phyloP scores from a whole-genome alignment of 768 basidiomycete species.

The Auriscalpium orientale region DNA sequence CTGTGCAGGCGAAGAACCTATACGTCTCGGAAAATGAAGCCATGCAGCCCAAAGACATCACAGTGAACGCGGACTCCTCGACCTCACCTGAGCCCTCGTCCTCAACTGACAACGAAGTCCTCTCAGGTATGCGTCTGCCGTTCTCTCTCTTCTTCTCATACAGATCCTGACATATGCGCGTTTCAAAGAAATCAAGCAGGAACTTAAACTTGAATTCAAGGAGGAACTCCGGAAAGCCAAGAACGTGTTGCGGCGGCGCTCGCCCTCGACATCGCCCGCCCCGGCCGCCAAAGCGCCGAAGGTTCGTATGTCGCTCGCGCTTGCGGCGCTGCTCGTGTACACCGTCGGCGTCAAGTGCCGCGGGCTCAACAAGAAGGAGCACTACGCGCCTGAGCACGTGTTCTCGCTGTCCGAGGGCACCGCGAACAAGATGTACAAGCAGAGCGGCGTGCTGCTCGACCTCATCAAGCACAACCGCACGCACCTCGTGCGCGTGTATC shows the following conservation, averaged over 20 bases:
- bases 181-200: constrained; percentile 16
- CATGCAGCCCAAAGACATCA: constrained; percentile 25
- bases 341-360: constrained; percentile 94
- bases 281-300: constrained; percentile 27
- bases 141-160: not conserved
- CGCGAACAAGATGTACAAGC: constrained; percentile 68
- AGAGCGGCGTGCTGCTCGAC: constrained; percentile 43
- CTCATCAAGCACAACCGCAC: constrained; percentile 81
- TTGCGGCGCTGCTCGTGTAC: constrained; percentile 79
- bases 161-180: constrained; percentile 5
- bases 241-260: constrained; percentile 25
- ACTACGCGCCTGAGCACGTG: constrained; percentile 81
- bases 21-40: constrained; percentile 38
- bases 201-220: constrained; percentile 28
- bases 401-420: constrained; percentile 88
- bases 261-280: constrained; percentile 6
- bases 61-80: constrained; percentile 35
- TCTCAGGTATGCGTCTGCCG: constrained; percentile 6
- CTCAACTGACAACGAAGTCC: constrained; percentile 23
- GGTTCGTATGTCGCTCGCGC: constrained; percentile 63
- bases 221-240: constrained; percentile 33
- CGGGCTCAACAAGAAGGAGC: constrained; percentile 79
- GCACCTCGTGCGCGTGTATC: constrained; percentile 83
- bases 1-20: constrained; percentile 67
- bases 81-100: constrained; percentile 30